Conservation (phyloP, 108 stramenopile species). For the Schizochytrium sp. region DNA sequence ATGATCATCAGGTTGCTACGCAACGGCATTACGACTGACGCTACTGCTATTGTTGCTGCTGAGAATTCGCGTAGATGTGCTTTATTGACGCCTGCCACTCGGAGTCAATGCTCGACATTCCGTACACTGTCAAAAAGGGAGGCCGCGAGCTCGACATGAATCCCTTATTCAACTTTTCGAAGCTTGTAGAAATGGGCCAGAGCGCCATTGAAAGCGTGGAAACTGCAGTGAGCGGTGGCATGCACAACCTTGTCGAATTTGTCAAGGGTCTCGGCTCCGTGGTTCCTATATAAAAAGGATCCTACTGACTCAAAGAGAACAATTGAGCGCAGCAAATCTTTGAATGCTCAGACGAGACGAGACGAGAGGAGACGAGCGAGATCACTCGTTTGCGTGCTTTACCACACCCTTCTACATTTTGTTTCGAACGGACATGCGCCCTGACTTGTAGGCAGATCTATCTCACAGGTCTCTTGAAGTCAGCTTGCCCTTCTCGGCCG, state of each 20-base stretch:
- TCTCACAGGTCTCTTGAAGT: too few species aligned
- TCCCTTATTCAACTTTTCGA: not conserved
- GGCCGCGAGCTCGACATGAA: not conserved
- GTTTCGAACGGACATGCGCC: too few species aligned
- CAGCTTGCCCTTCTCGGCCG: too few species aligned
- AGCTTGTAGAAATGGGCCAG: not conserved
- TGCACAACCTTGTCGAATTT: not conserved
- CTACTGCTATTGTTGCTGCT: not conserved
- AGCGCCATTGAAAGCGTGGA: not conserved
- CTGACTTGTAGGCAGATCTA: too few species aligned
- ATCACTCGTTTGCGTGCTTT: too few species aligned
- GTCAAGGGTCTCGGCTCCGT: not conserved
- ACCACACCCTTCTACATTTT: too few species aligned
- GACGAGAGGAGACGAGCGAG: too few species aligned
- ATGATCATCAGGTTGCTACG: not conserved
- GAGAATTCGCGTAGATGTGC: not conserved
- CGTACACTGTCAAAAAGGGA: not conserved
- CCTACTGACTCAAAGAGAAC: not conserved
- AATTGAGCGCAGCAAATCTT: not conserved
- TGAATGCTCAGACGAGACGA: not conserved
- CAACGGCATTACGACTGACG: not conserved
- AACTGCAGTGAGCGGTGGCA: not conserved
- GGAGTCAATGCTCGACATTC: not conserved
- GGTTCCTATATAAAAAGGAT: not conserved
- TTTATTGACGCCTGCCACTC: not conserved